phyloP scores from a whole-genome alignment of 1,284 basidiomycete genomes.

The Melampsora abietis-canadensis region DNA sequence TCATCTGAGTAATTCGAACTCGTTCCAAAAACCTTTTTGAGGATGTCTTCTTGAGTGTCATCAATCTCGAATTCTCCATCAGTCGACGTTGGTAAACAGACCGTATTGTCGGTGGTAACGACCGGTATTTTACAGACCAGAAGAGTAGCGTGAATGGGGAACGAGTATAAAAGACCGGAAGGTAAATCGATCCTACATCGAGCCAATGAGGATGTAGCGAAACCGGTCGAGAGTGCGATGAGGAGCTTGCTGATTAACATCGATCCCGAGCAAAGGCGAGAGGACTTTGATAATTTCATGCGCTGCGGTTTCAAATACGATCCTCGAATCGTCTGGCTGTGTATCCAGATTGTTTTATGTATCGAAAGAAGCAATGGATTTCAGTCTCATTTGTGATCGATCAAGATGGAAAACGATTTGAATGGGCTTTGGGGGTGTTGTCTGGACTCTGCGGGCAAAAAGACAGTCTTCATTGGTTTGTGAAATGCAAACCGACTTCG shows the following conservation, averaged over 20 bases:
- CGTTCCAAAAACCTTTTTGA: not conserved
- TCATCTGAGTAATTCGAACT: not conserved
- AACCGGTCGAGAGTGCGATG: not conserved
- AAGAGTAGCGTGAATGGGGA: not conserved
- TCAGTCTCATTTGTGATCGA: too few species aligned
- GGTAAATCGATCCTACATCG: not conserved
- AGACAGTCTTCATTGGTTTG: too few species aligned
- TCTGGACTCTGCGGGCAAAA: too few species aligned
- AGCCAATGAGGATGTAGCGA: not conserved
- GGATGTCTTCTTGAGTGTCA: constrained; percentile 5
- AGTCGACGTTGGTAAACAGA: not conserved
- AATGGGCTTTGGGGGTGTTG: too few species aligned
- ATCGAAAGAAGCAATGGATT: too few species aligned
- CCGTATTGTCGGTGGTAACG: not conserved
- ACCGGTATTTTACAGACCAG: not conserved
- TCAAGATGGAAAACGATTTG: too few species aligned
- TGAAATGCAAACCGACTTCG: too few species aligned
- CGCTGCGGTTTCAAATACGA: too few species aligned
- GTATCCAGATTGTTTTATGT: too few species aligned
- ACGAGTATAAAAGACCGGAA: not conserved
- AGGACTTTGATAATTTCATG: too few species aligned
- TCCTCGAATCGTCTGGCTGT: too few species aligned
- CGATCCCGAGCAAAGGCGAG: not conserved
- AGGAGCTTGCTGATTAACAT: not conserved
- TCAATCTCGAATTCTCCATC: not conserved